These are phyloP conservation scores for Liriodendron chinense DNA, from an alignment of 164 flowering plant species.

Conservation along the genomic window DNA sequence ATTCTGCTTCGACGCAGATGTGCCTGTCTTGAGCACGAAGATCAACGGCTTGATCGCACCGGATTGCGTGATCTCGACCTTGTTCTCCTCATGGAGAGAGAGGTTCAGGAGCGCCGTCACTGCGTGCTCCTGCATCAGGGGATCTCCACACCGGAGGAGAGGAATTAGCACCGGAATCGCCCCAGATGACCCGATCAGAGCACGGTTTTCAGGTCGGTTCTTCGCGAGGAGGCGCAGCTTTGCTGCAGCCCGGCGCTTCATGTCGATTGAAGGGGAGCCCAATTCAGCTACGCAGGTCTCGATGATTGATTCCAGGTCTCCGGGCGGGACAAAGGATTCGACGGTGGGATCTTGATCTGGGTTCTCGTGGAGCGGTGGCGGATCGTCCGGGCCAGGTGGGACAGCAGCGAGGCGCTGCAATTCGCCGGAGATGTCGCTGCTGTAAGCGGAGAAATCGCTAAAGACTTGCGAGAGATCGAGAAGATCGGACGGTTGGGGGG, in stretches of 20 bases:
- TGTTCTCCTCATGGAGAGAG: slow-evolving; percentile 70
- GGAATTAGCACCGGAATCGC: slow-evolving; percentile 75
- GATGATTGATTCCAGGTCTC: slow-evolving; percentile 79
- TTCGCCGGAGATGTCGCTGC: slow-evolving; percentile 95
- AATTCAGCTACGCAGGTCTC: slow-evolving; percentile 65
- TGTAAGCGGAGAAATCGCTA: slow-evolving; percentile 76
- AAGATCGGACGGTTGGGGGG: slow-evolving; percentile 24
- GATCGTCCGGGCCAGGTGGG: slow-evolving; percentile 32
- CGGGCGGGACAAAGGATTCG: slow-evolving; percentile 39
- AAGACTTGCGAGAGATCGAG: slow-evolving; percentile 77
- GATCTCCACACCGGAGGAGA: slow-evolving; percentile 67
- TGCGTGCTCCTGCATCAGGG: slow-evolving; percentile 86
- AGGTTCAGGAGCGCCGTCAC: slow-evolving; percentile 88
- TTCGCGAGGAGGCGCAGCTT: slow-evolving; percentile 81
- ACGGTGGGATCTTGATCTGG: slow-evolving; percentile 12
- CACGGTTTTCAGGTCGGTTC: slow-evolving; percentile 83
- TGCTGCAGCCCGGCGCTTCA: slow-evolving; percentile 79
- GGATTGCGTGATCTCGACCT: slow-evolving; percentile 37
- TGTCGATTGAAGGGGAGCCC: slow-evolving; percentile 47
- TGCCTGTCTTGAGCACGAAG: slow-evolving; percentile 85
- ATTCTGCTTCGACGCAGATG: slow-evolving; percentile 87
- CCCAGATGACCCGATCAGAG: slow-evolving; percentile 79
- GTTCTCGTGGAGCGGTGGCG: background rate
- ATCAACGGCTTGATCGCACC: slow-evolving; percentile 79
- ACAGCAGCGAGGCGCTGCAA: slow-evolving; percentile 70